phyloP scores from a whole-genome alignment of 2,329 filamentous ascomycete species.

The Penicillium sp. region DNA sequence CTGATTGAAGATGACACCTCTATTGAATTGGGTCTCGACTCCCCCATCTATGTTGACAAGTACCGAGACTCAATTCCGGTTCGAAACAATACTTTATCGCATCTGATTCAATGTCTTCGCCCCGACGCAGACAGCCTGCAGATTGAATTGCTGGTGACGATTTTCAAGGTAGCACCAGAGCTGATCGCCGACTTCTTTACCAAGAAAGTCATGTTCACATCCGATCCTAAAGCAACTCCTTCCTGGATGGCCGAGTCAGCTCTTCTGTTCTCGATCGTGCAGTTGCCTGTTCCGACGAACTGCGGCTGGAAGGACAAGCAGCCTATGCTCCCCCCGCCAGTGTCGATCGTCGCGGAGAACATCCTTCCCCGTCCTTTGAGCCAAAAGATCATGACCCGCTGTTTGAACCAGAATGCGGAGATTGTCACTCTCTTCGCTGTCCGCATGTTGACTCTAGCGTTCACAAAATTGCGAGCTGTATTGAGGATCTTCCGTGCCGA shows the following conservation, averaged over 20 bases:
- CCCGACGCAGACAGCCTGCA: constrained; percentile 82
- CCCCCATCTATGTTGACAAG: constrained; percentile 67
- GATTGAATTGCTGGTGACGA: constrained; percentile 74
- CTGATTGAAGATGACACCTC: constrained; percentile 48
- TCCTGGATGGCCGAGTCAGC: constrained; percentile 95
- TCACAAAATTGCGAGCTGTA: constrained; percentile 72
- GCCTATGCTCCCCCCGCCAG: constrained; percentile 71
- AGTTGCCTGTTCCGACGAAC: constrained; percentile 68
- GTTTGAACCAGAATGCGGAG: constrained; percentile 73
- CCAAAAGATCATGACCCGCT: constrained; percentile 75
- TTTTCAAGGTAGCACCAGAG: constrained; percentile 81
- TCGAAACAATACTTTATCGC: constrained; percentile 74
- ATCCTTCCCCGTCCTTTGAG: constrained; percentile 80
- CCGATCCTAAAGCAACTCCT: constrained; percentile 87
- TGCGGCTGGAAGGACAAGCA: constrained; percentile 68
- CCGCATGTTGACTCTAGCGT: constrained; percentile 72
- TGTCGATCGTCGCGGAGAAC: constrained; percentile 77
- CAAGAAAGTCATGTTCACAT: constrained; percentile 74
- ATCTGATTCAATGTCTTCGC: constrained; percentile 75
- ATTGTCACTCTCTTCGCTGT: constrained; percentile 83
- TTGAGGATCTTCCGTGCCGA: constrained; percentile 61
- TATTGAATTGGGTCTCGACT: constrained; percentile 68
- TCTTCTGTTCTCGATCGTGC: constrained; percentile 79
- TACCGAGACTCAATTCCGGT: constrained; percentile 69
- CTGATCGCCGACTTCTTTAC: constrained; percentile 85